Percentiles rank a stretch among this genome's conserved stretches.
Conservation (phyloP, 768 basidiomycete species). For the Phylloporus rhodoxanthus region DNA sequence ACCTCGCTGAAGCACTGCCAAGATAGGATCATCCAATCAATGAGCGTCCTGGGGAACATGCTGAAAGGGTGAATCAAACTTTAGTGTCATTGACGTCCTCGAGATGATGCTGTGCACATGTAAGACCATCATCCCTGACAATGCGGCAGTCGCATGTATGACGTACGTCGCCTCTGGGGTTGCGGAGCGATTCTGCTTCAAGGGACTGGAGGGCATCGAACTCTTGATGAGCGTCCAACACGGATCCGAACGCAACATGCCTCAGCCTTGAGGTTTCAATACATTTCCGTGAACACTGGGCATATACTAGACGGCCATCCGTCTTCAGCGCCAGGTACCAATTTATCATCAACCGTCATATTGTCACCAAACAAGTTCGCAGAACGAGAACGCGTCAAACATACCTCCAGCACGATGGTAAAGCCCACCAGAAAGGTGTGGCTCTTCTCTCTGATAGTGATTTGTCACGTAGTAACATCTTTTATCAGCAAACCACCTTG, state of each 20-base stretch:
- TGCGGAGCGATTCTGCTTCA: neutral
- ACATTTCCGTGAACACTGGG: neutral
- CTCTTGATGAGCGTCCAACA: conserved; percentile 11
- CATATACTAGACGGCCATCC: conserved; percentile 16
- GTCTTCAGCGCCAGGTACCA: conserved; percentile 2
- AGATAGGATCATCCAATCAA: conserved; percentile 13
- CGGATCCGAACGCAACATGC: conserved; percentile 5
- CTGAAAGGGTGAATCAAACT: conserved; percentile 11
- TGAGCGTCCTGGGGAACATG: conserved; percentile 9
- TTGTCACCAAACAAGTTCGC: neutral
- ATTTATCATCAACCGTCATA: neutral
- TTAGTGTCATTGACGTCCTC: conserved; percentile 8
- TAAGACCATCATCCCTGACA: conserved; percentile 8
- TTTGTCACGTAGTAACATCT: conserved; percentile 8
- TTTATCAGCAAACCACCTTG: conserved; percentile 2
- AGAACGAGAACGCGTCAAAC: conserved; percentile 2
- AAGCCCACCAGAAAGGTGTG: conserved; percentile 13
- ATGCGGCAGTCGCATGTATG: conserved; percentile 13
- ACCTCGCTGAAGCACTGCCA: conserved; percentile 2
- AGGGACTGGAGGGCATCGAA: neutral
- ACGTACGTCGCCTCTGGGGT: neutral
- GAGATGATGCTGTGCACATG: conserved; percentile 2
- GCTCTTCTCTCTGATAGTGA: neutral
- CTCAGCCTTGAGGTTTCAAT: conserved; percentile 11
- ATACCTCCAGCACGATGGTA: neutral